Conservation (phyloP, 371 early-diverging fungal species). For the Rhizopus delemar region DNA sequence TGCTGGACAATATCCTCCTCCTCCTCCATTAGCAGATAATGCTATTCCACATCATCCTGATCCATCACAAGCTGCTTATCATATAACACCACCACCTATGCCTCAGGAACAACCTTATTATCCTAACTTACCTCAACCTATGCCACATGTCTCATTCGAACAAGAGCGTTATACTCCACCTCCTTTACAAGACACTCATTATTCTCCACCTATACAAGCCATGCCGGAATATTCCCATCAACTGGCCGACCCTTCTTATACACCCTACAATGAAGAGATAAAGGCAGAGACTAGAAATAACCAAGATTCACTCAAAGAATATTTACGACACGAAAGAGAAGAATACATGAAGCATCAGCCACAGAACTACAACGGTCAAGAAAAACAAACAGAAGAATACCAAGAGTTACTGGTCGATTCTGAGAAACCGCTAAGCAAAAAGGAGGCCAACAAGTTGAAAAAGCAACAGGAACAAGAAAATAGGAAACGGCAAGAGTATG, state of each 20-base stretch:
- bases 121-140: background rate
- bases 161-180: conserved; percentile 9
- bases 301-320: conserved; percentile 10
- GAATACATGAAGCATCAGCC: conserved; percentile 20
- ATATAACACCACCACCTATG: background rate
- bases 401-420: conserved; percentile 4
- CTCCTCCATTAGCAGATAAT: conserved; percentile 21
- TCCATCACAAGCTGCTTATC: background rate
- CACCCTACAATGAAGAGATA: conserved; percentile 9
- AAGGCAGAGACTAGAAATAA: conserved; percentile 1
- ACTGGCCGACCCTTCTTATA: background rate
- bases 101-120: conserved; percentile 1
- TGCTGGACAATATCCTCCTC: conserved; percentile 39
- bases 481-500: background rate
- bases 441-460: conserved; percentile 1
- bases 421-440: background rate
- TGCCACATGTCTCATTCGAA: conserved; percentile 1
- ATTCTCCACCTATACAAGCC: conserved; percentile 7
- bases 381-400: conserved; percentile 7
- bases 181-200: conserved; percentile 1
- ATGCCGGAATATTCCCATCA: background rate
- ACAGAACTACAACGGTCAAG: background rate
- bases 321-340: conserved; percentile 21
- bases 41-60: background rate
- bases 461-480: conserved; percentile 8